phyloP scores from a whole-genome alignment of 148 eudicot genomes.

The Dianthus caryophyllus region DNA sequence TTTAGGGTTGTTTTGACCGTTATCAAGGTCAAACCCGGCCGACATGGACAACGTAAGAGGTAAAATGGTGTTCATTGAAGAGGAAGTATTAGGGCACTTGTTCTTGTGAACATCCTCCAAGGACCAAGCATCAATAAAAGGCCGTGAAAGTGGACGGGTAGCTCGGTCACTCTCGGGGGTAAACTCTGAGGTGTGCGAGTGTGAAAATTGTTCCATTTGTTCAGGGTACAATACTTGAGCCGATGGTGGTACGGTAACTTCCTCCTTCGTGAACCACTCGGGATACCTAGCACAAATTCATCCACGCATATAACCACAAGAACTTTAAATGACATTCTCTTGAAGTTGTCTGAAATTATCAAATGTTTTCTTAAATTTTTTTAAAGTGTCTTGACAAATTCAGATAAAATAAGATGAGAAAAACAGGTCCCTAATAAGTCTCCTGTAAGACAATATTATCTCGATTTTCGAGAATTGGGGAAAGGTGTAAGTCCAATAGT shows the following conservation, averaged over 20 bases:
- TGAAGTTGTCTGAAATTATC: no score
- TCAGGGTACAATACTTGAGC: conserved; percentile 32
- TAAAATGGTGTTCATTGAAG: conserved; percentile 30
- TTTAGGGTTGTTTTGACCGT: background rate
- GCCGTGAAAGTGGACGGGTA: conserved; percentile 34
- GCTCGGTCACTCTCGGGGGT: background rate
- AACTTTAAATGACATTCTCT: no score
- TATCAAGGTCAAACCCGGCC: conserved; percentile 26
- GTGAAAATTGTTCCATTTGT: conserved; percentile 14
- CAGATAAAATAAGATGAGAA: no score
- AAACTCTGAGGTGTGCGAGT: background rate
- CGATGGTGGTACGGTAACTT: conserved; percentile 22
- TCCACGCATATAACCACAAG: background rate
- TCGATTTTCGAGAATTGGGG: no score
- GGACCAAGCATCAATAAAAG: conserved; percentile 82
- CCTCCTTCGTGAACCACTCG: conserved; percentile 63
- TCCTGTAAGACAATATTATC: background rate
- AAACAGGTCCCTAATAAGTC: no score
- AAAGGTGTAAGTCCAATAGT: background rate
- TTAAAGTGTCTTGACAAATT: no score
- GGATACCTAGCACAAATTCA: conserved; percentile 34
- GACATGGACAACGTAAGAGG: conserved; percentile 62
- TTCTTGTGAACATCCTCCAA: conserved; percentile 26
- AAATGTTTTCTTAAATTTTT: no score
- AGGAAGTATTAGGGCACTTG: conserved; percentile 20